phyloP scores from a whole-genome alignment of 2,329 filamentous ascomycete species.

The Albophoma yamanashiensis region DNA sequence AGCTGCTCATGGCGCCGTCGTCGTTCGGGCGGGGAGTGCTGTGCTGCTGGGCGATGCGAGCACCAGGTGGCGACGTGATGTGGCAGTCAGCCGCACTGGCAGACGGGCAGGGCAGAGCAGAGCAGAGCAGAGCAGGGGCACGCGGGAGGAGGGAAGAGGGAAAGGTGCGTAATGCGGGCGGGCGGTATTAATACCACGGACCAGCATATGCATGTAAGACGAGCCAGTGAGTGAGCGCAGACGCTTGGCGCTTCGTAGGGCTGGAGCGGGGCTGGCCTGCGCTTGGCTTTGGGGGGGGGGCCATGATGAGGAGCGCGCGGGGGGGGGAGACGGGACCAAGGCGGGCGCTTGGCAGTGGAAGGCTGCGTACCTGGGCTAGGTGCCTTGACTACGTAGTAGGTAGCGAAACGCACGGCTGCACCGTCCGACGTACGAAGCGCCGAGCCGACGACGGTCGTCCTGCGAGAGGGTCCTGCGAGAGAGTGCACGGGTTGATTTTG shows the following conservation, averaged over 20 bases:
- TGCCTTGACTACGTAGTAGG: too few species aligned
- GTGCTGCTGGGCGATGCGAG: neutral
- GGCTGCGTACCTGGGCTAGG: too few species aligned
- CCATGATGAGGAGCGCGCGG: neutral
- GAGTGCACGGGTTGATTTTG: neutral
- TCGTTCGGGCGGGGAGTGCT: neutral
- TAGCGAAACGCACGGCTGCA: too few species aligned
- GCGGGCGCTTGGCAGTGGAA: neutral
- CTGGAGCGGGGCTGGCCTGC: constrained; percentile 2
- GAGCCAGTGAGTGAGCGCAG: neutral
- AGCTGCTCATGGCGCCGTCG: constrained; percentile 12
- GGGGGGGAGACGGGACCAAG: neutral
- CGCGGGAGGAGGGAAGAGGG: neutral
- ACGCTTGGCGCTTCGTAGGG: constrained; percentile 1
- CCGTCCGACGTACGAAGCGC: neutral
- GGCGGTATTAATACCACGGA: neutral
- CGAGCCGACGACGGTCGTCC: too few species aligned
- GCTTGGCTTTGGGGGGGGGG: too few species aligned
- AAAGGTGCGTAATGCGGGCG: neutral
- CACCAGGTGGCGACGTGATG: neutral
- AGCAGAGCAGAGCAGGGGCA: neutral
- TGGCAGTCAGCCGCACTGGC: neutral
- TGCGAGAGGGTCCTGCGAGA: too few species aligned
- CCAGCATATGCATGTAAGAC: neutral
- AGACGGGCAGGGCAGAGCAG: neutral